Conservation (phyloP, 2,329 filamentous ascomycete genomes). For the Elsinoe australis region DNA sequence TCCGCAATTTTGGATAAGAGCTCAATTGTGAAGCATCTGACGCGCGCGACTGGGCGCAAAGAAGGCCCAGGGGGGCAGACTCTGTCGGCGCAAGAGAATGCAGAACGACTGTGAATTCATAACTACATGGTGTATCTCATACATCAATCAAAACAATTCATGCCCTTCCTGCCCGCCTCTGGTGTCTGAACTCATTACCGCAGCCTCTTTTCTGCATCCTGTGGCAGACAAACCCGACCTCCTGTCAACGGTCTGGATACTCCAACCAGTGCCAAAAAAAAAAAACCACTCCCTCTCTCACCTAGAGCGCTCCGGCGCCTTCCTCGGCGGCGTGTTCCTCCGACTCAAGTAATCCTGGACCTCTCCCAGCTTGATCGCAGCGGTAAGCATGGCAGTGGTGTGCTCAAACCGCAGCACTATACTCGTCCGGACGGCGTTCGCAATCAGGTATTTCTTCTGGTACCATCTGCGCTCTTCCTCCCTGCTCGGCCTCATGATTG, state of each 20-base stretch:
- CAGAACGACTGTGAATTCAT: background rate
- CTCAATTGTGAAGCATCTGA: no score
- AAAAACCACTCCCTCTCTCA: background rate
- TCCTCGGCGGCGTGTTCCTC: background rate
- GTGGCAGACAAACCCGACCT: no score
- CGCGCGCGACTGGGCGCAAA: no score
- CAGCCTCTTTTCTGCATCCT: no score
- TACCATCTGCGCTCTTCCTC: conserved; percentile 23
- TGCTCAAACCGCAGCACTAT: conserved; percentile 30
- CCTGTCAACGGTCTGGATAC: no score
- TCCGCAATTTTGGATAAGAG: no score
- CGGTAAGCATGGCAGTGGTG: conserved; percentile 25
- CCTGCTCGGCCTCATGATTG: conserved; percentile 3
- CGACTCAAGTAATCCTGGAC: conserved; percentile 22
- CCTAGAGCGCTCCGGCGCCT: background rate
- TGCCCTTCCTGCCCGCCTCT: no score
- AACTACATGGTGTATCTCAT: conserved; percentile 1
- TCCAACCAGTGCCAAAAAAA: no score
- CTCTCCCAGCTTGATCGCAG: conserved; percentile 25
- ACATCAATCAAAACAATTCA: background rate
- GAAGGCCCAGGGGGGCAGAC: no score
- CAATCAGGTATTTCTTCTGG: conserved; percentile 27
- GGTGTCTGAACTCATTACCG: no score
- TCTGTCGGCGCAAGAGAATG: no score
- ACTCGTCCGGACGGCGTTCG: conserved; percentile 27